Evolutionary conservation across 805 yeast species (phyloP).

Genomic region (Cyberlindnera xishuangbannaensis): DNA sequence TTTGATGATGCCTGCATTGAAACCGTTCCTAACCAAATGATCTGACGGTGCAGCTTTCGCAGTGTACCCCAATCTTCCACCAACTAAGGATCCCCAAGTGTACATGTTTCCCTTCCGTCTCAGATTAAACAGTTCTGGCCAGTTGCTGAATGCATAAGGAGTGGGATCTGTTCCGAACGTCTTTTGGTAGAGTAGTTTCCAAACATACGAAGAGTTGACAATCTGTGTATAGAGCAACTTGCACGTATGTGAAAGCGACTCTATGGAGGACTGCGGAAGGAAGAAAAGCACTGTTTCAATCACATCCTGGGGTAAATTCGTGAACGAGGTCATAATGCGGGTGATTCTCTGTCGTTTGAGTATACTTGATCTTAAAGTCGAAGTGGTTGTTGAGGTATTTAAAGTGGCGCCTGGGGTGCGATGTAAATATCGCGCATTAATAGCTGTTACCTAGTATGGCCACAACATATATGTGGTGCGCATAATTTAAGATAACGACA

Average conservation of each 20-base stretch:
- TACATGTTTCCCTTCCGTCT: constrained; percentile 36
- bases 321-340: constrained; percentile 2
- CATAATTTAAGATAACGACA: too few species aligned
- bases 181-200: constrained; percentile 38
- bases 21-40: constrained; percentile 18
- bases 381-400: neutral
- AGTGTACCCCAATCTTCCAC: constrained; percentile 43
- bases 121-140: constrained; percentile 43
- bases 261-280: constrained; percentile 31
- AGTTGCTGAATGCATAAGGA: constrained; percentile 37
- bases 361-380: too few species aligned
- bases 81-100: constrained; percentile 45
- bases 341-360: too few species aligned
- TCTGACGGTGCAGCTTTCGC: constrained; percentile 21
- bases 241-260: constrained; percentile 34
- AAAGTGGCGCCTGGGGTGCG: neutral
- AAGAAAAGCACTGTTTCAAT: constrained; percentile 29
- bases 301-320: constrained; percentile 28
- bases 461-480: too few species aligned
- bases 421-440: constrained; percentile 3
- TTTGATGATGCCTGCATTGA: constrained; percentile 28
- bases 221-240: constrained; percentile 30
- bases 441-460: too few species aligned
- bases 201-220: constrained; percentile 35
- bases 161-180: constrained; percentile 41